A percentile compares a stretch with the other conserved stretches of the same genome.
These are phyloP conservation scores for Leccinum obscurum DNA, from an alignment of 768 basidiomycete species.

Conservation along the genomic window DNA sequence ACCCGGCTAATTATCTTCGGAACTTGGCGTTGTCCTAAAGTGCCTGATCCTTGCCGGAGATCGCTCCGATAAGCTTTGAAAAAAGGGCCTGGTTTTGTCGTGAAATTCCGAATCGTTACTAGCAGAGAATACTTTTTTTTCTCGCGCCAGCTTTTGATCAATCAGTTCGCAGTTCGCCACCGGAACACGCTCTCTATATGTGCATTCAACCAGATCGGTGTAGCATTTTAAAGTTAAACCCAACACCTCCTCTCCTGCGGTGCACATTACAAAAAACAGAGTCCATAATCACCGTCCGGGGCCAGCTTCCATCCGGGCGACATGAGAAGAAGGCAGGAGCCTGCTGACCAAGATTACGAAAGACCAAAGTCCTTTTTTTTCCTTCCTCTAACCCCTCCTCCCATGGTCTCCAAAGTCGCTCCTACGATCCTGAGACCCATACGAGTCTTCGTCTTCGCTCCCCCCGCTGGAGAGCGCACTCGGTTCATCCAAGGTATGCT, in stretches of 20 bases:
- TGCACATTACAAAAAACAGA: constrained; percentile 8
- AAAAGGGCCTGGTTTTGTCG: background rate
- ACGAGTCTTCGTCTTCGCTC: constrained; percentile 36
- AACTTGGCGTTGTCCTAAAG: constrained; percentile 9
- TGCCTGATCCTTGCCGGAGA: constrained; percentile 29
- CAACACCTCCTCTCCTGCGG: constrained; percentile 7
- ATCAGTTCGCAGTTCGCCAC: background rate
- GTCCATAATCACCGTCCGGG: constrained; percentile 20
- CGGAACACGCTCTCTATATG: constrained; percentile 5
- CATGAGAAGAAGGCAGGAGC: constrained; percentile 22
- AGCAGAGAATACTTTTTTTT: constrained; percentile 2
- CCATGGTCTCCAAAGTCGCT: constrained; percentile 37
- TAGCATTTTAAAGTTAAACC: constrained; percentile 16
- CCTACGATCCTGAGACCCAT: constrained; percentile 36
- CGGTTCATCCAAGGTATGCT: constrained; percentile 30
- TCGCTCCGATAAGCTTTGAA: constrained; percentile 30
- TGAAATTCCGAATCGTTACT: background rate
- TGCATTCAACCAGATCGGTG: constrained; percentile 11
- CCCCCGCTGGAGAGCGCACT: constrained; percentile 29
- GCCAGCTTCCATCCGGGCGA: constrained; percentile 12
- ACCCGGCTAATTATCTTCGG: constrained; percentile 18
- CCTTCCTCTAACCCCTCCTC: constrained; percentile 25
- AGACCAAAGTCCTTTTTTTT: constrained; percentile 13
- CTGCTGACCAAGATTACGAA: constrained; percentile 22
- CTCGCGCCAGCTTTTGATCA: background rate